Evolutionary conservation across 768 basidiomycete species (phyloP), one percentile per base, ranked within the genome.

Genomic region (Cyclocybe aegerita): DNA sequence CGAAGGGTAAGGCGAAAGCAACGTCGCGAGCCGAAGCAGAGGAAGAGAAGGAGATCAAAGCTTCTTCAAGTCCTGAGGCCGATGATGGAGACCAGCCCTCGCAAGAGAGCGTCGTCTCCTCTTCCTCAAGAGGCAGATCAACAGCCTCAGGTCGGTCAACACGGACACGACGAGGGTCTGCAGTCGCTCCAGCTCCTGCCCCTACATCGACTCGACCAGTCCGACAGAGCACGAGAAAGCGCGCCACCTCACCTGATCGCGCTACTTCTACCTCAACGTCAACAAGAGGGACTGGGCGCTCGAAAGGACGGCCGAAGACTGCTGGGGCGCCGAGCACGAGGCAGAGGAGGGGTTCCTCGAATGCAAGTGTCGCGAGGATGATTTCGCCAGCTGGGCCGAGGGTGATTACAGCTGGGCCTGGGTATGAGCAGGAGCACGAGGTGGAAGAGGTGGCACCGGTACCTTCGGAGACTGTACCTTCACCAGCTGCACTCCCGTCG

Each of bases 361-460:
- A 31, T 23, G 15, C 45, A 43, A 11, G 43, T 17, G 38, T 44
- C 3, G 49, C 56, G 29, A 51, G 65, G 41, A 55, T 69, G 48
- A 65, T 68, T 32, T 64, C 66, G 23, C 50, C 65, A 9, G 56
- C 64, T 43, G 42, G 41, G 1, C 45, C 45, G 1, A 23, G 49
- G 12, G 45, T 55, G 9, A 51, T 55, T 41, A 42, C 48, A 9
- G 39, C 32, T 39, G 43, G 33, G 3, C 39, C 50, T 36, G 43
- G 42, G 6, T 46, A 50, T 31, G 49, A 51, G 15, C 44, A 45
- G 14, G 39, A 50, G 48, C 45, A 57, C 17, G 54, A 50, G 16
- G 54, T 49, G 0, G 39, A 50, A n/a, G 49, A 45, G 31, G 36
- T 35, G 23, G 23, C 23, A 4, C 23, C 23, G 3, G 23, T 23